Conservation (phyloP, 2,329 filamentous ascomycete genomes). For the Thermoascus crustaceus region DNA sequence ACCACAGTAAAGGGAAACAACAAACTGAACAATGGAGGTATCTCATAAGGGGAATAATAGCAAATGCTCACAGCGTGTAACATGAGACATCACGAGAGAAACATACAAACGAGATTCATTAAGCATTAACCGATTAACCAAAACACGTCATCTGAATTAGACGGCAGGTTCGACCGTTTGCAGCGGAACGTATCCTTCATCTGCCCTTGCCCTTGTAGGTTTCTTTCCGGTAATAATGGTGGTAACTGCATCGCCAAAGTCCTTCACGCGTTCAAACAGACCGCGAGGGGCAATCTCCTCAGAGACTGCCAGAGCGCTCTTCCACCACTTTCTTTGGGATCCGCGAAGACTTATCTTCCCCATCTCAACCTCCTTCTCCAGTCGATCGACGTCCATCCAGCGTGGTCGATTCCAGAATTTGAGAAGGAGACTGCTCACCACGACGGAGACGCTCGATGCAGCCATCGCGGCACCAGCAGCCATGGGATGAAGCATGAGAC, state of each 20-base stretch:
- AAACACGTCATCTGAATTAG: slow-evolving; percentile 5
- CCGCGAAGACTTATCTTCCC: slow-evolving; percentile 15
- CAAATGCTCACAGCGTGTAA: neutral
- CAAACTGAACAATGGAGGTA: too few species aligned
- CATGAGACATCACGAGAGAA: neutral
- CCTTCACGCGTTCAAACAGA: slow-evolving; percentile 12
- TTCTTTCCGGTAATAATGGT: slow-evolving; percentile 21
- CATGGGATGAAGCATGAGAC: slow-evolving; percentile 78
- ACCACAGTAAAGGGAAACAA: too few species aligned
- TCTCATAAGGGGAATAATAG: too few species aligned
- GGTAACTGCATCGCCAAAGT: slow-evolving; percentile 17
- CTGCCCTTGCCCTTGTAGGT: slow-evolving; percentile 15
- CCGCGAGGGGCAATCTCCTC: slow-evolving; percentile 7
- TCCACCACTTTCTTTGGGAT: slow-evolving; percentile 23
- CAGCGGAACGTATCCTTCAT: slow-evolving; percentile 39
- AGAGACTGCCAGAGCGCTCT: slow-evolving; percentile 17
- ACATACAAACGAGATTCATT: neutral
- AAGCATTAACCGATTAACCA: slow-evolving; percentile 3
- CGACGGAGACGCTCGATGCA: slow-evolving; percentile 79
- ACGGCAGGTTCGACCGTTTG: slow-evolving; percentile 35
- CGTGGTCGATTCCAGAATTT: slow-evolving; percentile 76
- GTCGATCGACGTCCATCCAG: slow-evolving; percentile 72
- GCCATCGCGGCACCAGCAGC: slow-evolving; percentile 94
- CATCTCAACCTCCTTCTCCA: slow-evolving; percentile 49
- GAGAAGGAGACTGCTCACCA: slow-evolving; percentile 71